These are phyloP conservation scores for Aegle marmelos DNA, from an alignment of 345 rosid genomes.

Conservation along the genomic window DNA sequence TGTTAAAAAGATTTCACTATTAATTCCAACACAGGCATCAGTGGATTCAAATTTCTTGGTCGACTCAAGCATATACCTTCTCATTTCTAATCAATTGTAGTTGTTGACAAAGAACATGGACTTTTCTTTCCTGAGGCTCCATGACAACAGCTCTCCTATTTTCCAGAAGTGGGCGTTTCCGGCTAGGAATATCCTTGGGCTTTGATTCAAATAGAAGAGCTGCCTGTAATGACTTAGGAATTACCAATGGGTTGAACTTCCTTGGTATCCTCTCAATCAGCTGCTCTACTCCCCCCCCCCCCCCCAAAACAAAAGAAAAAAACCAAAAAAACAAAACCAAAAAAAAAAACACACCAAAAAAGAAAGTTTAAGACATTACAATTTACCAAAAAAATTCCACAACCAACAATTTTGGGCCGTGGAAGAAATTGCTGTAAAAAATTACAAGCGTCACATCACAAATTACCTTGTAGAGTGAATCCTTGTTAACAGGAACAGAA, in stretches of 20 bases:
- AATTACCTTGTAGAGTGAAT: constrained; percentile 81
- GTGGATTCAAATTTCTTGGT: neutral
- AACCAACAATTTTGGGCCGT: neutral
- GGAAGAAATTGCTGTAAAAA: neutral
- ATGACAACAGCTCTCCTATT: constrained; percentile 70
- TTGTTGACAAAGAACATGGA: constrained; percentile 56
- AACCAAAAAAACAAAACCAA: no score
- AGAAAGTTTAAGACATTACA: neutral
- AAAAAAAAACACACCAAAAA: neutral
- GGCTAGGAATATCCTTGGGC: constrained; percentile 61
- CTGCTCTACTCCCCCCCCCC: no score
- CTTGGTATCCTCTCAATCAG: constrained; percentile 66
- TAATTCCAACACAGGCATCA: neutral
- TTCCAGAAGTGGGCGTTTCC: constrained; percentile 51
- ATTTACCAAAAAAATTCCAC: neutral
- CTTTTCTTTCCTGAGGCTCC: constrained; percentile 63
- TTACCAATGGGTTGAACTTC: constrained; percentile 74
- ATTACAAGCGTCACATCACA: neutral
- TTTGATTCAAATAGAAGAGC: constrained; percentile 76
- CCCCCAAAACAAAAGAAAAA: no score
- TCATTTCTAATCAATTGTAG: constrained; percentile 45
- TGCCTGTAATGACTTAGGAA: constrained; percentile 66
- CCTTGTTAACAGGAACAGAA: constrained; percentile 76
- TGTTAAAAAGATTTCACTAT: neutral
- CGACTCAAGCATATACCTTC: constrained; percentile 52